phyloP scores from a whole-genome alignment of 352 stramenopile species.

The Globisporangium nodosum region DNA sequence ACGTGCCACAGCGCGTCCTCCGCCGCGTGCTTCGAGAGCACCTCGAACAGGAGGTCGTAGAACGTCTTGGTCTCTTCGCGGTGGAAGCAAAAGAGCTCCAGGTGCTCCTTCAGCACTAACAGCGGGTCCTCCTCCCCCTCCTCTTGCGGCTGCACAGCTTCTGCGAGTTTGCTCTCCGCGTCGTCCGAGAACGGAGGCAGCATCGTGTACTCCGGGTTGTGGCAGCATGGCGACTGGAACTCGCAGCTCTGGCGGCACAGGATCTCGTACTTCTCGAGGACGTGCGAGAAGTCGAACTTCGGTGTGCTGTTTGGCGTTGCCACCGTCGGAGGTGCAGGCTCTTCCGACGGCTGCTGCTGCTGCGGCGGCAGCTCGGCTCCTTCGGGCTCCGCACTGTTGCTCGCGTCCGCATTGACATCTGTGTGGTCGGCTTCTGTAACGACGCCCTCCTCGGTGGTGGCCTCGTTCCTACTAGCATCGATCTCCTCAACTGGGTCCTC shows the following conservation, averaged over 20 bases:
- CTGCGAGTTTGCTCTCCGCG: constrained; percentile 4
- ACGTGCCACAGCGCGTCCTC: constrained; percentile 26
- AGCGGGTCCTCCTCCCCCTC: constrained; percentile 16
- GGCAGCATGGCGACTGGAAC: constrained; percentile 39
- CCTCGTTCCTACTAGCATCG: neutral
- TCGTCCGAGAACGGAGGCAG: constrained; percentile 17
- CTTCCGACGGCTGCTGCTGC: neutral
- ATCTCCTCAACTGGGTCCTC: too few relatives aligned
- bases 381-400: neutral
- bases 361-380: neutral
- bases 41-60: constrained; percentile 27
- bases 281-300: constrained; percentile 30
- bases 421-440: neutral
- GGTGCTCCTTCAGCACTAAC: constrained; percentile 16
- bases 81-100: constrained; percentile 38
- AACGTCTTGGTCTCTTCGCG: constrained; percentile 18
- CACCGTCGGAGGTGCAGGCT: neutral
- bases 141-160: constrained; percentile 13
- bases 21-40: constrained; percentile 13
- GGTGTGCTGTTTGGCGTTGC: constrained; percentile 3
- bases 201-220: constrained; percentile 55
- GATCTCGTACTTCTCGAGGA: constrained; percentile 53
- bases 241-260: constrained; percentile 54
- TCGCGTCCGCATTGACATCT: neutral
- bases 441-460: neutral